Conservation (phyloP, 2,329 filamentous ascomycete genomes). For the Lithohypha guttulata region DNA sequence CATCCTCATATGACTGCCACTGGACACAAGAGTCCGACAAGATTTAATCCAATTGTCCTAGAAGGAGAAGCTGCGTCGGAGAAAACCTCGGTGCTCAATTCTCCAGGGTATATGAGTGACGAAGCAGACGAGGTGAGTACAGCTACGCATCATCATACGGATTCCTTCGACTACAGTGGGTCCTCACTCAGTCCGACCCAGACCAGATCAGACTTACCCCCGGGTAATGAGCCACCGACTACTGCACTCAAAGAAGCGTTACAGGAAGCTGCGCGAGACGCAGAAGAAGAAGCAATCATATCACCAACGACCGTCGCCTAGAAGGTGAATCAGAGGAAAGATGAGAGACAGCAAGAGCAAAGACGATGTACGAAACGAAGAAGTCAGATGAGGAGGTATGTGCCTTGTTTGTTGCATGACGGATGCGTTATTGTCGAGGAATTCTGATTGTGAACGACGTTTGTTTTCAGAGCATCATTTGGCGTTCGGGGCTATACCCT, state of each 20-base stretch:
- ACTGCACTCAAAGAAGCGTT: background rate
- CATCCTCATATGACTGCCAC: slow-evolving; percentile 6
- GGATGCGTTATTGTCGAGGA: slow-evolving; percentile 4
- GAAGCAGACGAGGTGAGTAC: background rate
- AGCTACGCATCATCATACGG: background rate
- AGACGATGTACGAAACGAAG: no score
- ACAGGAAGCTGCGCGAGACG: background rate
- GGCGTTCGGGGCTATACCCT: background rate
- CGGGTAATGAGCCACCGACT: background rate
- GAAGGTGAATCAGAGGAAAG: background rate
- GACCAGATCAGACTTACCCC: no score
- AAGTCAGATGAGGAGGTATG: background rate
- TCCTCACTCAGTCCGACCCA: slow-evolving; percentile 6
- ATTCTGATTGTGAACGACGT: background rate
- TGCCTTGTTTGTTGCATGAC: background rate
- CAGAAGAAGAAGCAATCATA: background rate
- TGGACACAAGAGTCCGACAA: slow-evolving; percentile 6
- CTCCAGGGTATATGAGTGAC: background rate
- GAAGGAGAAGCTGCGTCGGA: slow-evolving; percentile 7
- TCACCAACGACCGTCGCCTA: slow-evolving; percentile 3
- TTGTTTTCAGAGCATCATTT: background rate
- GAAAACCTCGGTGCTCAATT: background rate
- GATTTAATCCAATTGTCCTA: slow-evolving; percentile 8
- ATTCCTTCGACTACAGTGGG: background rate
- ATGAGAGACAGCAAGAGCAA: no score